Evolutionary conservation across 441 rosid genomes (phyloP).

Genomic region (Erodium moschatum): DNA sequence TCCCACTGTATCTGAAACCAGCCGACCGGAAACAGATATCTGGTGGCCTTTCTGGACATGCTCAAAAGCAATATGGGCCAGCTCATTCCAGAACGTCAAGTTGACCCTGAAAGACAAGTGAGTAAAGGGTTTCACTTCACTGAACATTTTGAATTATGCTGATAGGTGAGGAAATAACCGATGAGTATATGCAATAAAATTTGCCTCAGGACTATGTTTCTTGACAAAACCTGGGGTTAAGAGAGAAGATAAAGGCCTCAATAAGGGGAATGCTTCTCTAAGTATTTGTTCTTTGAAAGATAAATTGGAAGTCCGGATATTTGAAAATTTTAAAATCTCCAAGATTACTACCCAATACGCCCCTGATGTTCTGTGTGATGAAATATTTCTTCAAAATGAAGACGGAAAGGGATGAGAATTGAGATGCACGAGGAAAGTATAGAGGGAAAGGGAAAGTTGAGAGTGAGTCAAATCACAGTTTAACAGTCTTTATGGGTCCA

Average conservation of each 20-base stretch:
- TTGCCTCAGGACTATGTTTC: too few species aligned
- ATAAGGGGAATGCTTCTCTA: too few species aligned
- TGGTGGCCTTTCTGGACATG: conserved; percentile 55
- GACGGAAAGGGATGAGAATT: too few species aligned
- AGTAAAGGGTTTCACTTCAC: background rate
- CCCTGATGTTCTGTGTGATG: background rate
- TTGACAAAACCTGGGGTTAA: background rate
- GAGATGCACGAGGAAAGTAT: too few species aligned
- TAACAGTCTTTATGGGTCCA: too few species aligned
- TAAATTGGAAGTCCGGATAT: background rate
- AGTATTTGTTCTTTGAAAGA: background rate
- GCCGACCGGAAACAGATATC: conserved; percentile 50
- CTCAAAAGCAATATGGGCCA: conserved; percentile 44
- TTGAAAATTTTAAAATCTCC: background rate
- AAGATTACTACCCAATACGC: background rate
- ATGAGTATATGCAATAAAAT: too few species aligned
- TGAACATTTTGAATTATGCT: background rate
- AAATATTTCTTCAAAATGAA: too few species aligned
- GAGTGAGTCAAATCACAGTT: too few species aligned
- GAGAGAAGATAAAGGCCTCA: too few species aligned
- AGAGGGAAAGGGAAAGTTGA: too few species aligned
- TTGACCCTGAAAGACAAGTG: conserved; percentile 34
- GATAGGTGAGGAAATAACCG: background rate
- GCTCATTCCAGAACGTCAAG: conserved; percentile 59
- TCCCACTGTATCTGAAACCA: conserved; percentile 42